Evolutionary conservation across 1,139 yeast genomes (phyloP).

Genomic region (Martiniozyma asiatica): DNA sequence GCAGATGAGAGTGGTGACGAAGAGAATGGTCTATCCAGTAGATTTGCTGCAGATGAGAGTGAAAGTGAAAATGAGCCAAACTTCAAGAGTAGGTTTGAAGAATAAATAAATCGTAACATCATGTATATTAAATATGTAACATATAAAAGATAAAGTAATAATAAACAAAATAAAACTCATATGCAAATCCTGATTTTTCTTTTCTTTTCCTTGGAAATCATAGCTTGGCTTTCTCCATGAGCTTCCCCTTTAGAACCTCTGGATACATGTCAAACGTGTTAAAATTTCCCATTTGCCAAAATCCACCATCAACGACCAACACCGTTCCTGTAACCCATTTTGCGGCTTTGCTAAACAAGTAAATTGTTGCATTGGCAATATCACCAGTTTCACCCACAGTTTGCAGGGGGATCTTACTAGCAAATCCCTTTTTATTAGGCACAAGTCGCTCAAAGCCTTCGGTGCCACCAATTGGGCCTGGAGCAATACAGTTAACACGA

Average conservation of each 20-base stretch:
- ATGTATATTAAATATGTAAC: no score
- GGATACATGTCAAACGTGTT: conserved; percentile 29
- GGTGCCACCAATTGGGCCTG: conserved; percentile 73
- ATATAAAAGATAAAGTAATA: no score
- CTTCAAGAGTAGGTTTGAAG: no score
- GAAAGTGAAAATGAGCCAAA: no score
- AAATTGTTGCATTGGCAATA: conserved; percentile 83
- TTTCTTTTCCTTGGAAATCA: no score
- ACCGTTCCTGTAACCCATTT: conserved; percentile 66
- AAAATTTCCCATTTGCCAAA: conserved; percentile 65
- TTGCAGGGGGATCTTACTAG: conserved; percentile 56
- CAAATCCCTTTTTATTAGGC: conserved; percentile 30
- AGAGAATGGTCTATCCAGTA: no score
- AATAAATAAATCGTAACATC: no score
- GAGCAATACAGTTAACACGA: conserved; percentile 72
- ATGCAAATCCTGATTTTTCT: no score
- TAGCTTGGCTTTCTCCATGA: conserved; percentile 19
- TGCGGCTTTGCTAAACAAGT: conserved; percentile 73
- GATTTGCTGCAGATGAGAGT: no score
- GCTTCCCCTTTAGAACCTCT: conserved; percentile 20
- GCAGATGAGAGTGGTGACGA: no score
- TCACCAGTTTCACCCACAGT: conserved; percentile 65
- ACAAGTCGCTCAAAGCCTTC: conserved; percentile 63
- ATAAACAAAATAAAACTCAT: no score
- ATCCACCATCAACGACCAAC: conserved; percentile 80